Conservation (phyloP, 768 basidiomycete species). For the Royoungia palumana region DNA sequence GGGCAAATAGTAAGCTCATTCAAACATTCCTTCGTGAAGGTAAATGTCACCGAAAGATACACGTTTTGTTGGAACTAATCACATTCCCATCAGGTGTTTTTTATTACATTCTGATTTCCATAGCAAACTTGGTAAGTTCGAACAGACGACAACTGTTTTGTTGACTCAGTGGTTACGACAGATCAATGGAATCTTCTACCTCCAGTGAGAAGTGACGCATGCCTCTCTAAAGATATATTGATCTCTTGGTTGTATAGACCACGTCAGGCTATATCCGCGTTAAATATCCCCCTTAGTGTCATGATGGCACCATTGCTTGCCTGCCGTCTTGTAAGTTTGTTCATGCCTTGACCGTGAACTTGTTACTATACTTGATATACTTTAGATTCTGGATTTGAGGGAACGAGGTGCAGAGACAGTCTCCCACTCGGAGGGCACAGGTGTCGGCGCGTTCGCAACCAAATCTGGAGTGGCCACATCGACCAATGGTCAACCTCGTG, state of each 20-base stretch:
- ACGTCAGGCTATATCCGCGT: slow-evolving; percentile 76
- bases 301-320: slow-evolving; percentile 81
- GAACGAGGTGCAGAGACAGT: slow-evolving; percentile 80
- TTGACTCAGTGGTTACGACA: slow-evolving; percentile 15
- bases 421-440: slow-evolving; percentile 69
- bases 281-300: slow-evolving; percentile 81
- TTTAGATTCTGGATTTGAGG: slow-evolving; percentile 77
- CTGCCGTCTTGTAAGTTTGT: slow-evolving; percentile 61
- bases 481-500: slow-evolving; percentile 21
- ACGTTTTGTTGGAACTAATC: neutral
- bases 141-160: neutral
- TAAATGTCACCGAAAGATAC: slow-evolving; percentile 24
- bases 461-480: slow-evolving; percentile 44
- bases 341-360: neutral
- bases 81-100: slow-evolving; percentile 52
- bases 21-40: slow-evolving; percentile 85
- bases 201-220: slow-evolving; percentile 54
- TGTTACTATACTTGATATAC: slow-evolving; percentile 5
- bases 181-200: slow-evolving; percentile 82
- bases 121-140: slow-evolving; percentile 63
- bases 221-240: neutral
- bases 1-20: slow-evolving; percentile 73
- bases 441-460: slow-evolving; percentile 62
- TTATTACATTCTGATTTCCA: slow-evolving; percentile 83
- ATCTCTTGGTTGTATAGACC: slow-evolving; percentile 45